Percentiles rank a stretch among this genome's conserved stretches.
These are phyloP conservation scores for Synchytrium microbalum DNA, from an alignment of 371 early-diverging fungal genomes.

Conservation along the genomic window DNA sequence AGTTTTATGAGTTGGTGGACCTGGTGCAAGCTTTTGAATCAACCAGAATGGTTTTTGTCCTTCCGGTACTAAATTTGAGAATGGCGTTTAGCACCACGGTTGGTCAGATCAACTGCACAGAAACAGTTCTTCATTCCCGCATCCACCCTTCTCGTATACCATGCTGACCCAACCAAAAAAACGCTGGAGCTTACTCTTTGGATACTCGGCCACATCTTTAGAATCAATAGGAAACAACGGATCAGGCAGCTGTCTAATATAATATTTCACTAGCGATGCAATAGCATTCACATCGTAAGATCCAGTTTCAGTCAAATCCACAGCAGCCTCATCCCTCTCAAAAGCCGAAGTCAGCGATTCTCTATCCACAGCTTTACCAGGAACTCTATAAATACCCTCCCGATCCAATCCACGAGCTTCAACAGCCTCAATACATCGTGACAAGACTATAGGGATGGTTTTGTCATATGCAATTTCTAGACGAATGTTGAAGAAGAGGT, in stretches of 20 bases:
- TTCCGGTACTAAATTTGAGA: too few species aligned
- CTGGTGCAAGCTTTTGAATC: too few species aligned
- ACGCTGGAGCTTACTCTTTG: too few species aligned
- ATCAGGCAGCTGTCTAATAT: constrained; percentile 52
- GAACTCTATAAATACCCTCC: constrained; percentile 65
- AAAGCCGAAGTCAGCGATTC: constrained; percentile 41
- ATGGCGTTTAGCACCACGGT: too few species aligned
- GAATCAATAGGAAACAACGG: constrained; percentile 49
- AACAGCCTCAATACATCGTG: constrained; percentile 49
- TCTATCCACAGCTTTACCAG: constrained; percentile 56
- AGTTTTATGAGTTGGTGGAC: too few species aligned
- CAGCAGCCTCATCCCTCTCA: constrained; percentile 44
- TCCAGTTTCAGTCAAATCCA: constrained; percentile 37
- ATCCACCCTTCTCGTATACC: too few species aligned
- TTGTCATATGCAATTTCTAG: constrained; percentile 35
- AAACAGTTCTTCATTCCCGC: too few species aligned
- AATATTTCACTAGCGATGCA: constrained; percentile 54
- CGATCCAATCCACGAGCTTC: constrained; percentile 51
- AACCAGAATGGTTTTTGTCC: too few species aligned
- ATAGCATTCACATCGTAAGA: constrained; percentile 47
- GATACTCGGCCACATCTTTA: constrained; percentile 44
- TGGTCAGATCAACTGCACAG: too few species aligned
- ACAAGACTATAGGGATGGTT: constrained; percentile 46
- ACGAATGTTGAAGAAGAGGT: constrained; percentile 52
- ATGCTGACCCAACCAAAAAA: too few species aligned